Evolutionary conservation across 176 grass and related monocot genomes (phyloP).

Genomic region (Oryza coarctata): DNA sequence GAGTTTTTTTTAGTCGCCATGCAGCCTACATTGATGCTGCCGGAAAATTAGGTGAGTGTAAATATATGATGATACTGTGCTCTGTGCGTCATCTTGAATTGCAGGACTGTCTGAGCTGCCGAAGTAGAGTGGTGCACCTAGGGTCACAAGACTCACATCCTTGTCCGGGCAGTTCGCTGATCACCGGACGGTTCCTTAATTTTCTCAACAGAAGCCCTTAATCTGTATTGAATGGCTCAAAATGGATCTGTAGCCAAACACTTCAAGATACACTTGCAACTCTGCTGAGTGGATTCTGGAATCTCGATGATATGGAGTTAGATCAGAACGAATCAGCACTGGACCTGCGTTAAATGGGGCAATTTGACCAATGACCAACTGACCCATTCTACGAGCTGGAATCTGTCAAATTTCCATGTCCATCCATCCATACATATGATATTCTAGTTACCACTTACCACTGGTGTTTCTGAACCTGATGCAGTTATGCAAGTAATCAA

Average conservation of each 20-base stretch:
- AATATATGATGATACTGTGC: neutral
- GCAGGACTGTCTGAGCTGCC: neutral
- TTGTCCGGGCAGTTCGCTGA: neutral
- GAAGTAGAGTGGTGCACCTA: neutral
- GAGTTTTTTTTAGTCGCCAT: neutral
- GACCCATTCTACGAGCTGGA: neutral
- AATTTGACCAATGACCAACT: neutral
- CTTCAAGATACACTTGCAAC: neutral
- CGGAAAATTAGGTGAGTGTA: slow-evolving; percentile 3
- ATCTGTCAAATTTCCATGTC: neutral
- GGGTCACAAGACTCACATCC: neutral
- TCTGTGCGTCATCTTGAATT: neutral
- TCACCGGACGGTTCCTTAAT: neutral
- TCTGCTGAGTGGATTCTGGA: neutral
- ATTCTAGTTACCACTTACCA: neutral
- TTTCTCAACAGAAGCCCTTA: neutral
- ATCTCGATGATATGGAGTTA: neutral
- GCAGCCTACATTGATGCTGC: slow-evolving; percentile 24
- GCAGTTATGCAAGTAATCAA: neutral
- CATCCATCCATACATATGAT: neutral
- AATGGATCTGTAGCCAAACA: neutral
- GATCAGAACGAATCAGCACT: neutral
- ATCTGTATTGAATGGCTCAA: neutral
- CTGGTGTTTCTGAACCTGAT: neutral
- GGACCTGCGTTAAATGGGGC: neutral